These are phyloP conservation scores for Dissoconium aciculare DNA, from an alignment of 2,329 filamentous ascomycete genomes.

Conservation along the genomic window DNA sequence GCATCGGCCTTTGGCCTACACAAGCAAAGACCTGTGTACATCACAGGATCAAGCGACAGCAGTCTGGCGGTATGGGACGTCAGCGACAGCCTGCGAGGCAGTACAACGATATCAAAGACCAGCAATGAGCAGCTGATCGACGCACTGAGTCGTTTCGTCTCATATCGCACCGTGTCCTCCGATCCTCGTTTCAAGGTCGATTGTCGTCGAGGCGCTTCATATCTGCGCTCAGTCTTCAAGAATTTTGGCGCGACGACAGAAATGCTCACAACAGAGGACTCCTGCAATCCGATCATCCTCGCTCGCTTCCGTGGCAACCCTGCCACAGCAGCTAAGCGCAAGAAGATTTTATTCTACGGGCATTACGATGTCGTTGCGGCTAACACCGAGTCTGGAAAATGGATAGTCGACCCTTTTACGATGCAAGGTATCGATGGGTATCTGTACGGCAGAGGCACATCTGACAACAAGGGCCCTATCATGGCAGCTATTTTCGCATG, in stretches of 20 bases:
- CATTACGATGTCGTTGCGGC: constrained; percentile 96
- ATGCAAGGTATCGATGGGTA: constrained; percentile 82
- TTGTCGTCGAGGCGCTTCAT: constrained; percentile 83
- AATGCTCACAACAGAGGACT: constrained; percentile 67
- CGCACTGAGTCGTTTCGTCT: constrained; percentile 67
- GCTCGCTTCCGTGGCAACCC: constrained; percentile 73
- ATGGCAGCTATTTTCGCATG: constrained; percentile 89
- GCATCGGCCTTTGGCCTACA: constrained; percentile 63
- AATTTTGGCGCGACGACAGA: constrained; percentile 79
- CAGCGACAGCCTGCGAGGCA: constrained; percentile 37
- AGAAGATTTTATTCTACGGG: constrained; percentile 89
- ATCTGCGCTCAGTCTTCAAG: constrained; percentile 78
- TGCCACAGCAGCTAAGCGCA: constrained; percentile 49
- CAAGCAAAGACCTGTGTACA: constrained; percentile 64
- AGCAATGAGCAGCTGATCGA: constrained; percentile 49
- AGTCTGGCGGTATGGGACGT: constrained; percentile 81
- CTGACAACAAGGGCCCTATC: constrained; percentile 94
- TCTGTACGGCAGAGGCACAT: constrained; percentile 87
- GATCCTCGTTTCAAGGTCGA: constrained; percentile 76
- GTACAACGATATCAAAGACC: constrained; percentile 34
- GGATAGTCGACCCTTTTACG: constrained; percentile 79
- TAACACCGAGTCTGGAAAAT: constrained; percentile 66
- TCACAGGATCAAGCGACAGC: constrained; percentile 87
- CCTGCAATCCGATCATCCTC: constrained; percentile 80
- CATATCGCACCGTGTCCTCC: constrained; percentile 83